A percentile compares a stretch with the other conserved stretches of the same genome.
Conservation (phyloP, 768 basidiomycete species). For the Tricholoma sp. region DNA sequence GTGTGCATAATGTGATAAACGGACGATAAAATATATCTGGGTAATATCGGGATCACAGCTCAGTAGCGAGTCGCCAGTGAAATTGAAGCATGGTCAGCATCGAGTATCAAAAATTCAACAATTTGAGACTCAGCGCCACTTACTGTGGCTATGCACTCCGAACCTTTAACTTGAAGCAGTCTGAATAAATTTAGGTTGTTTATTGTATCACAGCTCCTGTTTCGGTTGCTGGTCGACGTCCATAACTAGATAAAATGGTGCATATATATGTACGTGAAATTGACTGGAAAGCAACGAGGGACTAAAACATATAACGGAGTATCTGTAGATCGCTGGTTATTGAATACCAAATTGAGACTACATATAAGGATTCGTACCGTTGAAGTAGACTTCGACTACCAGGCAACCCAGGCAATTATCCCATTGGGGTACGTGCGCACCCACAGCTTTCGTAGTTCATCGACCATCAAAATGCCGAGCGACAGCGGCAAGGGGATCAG, state of each 20-base stretch:
- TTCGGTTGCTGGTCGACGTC: not conserved
- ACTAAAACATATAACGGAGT: not conserved
- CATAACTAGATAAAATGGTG: too few species aligned
- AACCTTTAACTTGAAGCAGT: too few species aligned
- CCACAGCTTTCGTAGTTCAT: constrained; percentile 38
- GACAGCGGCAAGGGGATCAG: constrained; percentile 39
- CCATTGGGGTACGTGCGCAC: constrained; percentile 16
- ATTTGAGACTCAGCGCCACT: not conserved
- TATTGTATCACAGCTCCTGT: not conserved
- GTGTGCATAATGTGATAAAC: not conserved
- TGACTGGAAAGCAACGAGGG: too few species aligned
- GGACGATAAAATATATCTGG: not conserved
- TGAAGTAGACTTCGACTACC: constrained; percentile 4
- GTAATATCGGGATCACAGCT: not conserved
- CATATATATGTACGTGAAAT: too few species aligned
- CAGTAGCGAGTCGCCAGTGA: too few species aligned
- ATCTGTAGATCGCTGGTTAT: not conserved
- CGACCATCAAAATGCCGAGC: constrained; percentile 30
- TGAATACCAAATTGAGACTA: too few species aligned
- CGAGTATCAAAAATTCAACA: not conserved
- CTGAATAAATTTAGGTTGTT: too few species aligned
- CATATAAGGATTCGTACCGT: not conserved
- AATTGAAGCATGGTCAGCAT: not conserved
- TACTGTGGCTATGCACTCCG: too few species aligned
- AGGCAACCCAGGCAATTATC: constrained; percentile 9